A percentile compares a stretch with the other conserved stretches of the same genome.
phyloP scores from a whole-genome alignment of 2,329 filamentous ascomycete species.

The Epichloe baconii region DNA sequence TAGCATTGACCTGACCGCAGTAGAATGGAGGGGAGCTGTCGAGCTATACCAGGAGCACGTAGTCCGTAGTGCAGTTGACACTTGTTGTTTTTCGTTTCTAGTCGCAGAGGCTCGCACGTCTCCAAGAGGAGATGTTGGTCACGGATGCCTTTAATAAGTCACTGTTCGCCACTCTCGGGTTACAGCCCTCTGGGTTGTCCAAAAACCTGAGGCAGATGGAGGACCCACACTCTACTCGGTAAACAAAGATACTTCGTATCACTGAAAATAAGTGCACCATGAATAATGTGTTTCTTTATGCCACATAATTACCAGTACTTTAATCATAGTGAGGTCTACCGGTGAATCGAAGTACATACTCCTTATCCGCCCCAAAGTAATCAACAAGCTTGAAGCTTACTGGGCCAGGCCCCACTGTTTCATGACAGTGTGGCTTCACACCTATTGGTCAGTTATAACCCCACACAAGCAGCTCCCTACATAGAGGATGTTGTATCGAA shows the following conservation, averaged over 20 bases:
- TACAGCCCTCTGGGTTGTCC: too few species aligned
- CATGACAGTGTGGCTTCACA: neutral
- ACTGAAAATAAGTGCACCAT: too few species aligned
- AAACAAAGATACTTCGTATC: too few species aligned
- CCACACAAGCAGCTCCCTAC: neutral
- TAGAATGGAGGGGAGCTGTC: too few species aligned
- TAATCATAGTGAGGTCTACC: neutral
- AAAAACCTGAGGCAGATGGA: neutral
- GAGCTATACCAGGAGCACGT: too few species aligned
- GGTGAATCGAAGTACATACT: too few species aligned
- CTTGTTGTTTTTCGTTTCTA: neutral
- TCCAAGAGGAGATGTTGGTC: neutral
- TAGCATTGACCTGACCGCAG: too few species aligned
- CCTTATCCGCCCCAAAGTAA: neutral
- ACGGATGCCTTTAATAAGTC: neutral
- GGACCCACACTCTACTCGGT: too few species aligned
- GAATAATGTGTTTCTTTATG: neutral
- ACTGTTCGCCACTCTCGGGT: neutral
- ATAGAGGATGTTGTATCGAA: neutral
- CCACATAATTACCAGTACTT: too few species aligned
- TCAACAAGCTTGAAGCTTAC: slow-evolving; percentile 5
- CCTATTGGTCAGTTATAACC: slow-evolving; percentile 2
- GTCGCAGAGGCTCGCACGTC: neutral
- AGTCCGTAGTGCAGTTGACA: neutral
- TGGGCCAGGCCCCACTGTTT: slow-evolving; percentile 3